phyloP scores from a whole-genome alignment of 352 stramenopile species.

The Globisporangium ultimum region DNA sequence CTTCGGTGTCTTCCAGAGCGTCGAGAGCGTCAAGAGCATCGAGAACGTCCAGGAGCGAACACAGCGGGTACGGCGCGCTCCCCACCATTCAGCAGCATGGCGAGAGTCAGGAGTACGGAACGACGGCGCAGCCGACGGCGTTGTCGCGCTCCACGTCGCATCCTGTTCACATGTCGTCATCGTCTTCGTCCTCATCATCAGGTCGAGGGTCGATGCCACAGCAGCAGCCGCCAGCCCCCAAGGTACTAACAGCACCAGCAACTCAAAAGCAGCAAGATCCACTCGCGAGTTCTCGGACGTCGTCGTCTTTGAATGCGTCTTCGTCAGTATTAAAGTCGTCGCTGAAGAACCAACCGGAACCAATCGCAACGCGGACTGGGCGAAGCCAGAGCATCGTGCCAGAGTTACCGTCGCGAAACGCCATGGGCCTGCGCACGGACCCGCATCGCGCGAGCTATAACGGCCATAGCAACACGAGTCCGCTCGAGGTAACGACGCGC shows the following conservation, averaged over 20 bases:
- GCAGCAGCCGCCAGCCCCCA: background rate
- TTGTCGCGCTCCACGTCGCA: constrained; percentile 14
- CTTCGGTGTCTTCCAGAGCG: background rate
- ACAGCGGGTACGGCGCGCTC: background rate
- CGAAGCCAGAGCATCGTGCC: constrained; percentile 16
- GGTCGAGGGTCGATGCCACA: background rate
- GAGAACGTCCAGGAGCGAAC: background rate
- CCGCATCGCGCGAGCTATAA: constrained; percentile 10
- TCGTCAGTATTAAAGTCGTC: constrained; percentile 9
- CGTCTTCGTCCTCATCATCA: background rate
- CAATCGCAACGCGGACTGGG: background rate
- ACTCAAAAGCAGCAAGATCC: too few species aligned
- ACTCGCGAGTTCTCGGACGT: too few species aligned
- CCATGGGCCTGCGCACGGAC: constrained; percentile 3
- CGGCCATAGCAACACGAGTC: background rate
- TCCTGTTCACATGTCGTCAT: background rate
- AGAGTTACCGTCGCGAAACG: constrained; percentile 11
- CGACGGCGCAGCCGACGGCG: constrained; percentile 11
- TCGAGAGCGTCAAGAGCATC: background rate
- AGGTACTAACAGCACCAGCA: background rate
- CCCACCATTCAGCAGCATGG: background rate
- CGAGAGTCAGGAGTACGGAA: background rate
- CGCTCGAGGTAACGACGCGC: background rate
- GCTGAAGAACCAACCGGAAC: constrained; percentile 1
- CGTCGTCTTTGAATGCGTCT: constrained; percentile 6